Percentiles rank a stretch among this genome's conserved stretches.
Evolutionary conservation across 495 filamentous ascomycete genomes (phyloP).

Genomic region (Cairneyella variabilis): DNA sequence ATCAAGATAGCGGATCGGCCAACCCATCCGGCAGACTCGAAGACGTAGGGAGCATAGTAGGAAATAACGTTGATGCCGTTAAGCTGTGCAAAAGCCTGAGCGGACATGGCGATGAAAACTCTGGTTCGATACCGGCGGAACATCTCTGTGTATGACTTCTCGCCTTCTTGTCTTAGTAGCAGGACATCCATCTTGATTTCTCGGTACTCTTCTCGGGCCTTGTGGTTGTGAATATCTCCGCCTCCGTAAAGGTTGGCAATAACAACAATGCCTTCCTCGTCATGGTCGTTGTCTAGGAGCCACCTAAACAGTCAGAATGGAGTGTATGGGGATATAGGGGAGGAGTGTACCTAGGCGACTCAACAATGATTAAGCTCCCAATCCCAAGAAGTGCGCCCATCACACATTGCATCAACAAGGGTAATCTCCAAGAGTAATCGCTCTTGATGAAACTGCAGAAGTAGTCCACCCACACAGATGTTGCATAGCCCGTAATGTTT

Average conservation of each 20-base stretch:
- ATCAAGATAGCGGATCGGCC: conserved; percentile 90
- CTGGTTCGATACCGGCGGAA: conserved; percentile 88
- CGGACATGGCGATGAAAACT: conserved; percentile 98
- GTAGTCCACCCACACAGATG: conserved; percentile 98
- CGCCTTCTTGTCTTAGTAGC: conserved; percentile 87
- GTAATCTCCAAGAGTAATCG: conserved; percentile 86
- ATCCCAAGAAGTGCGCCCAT: conserved; percentile 83
- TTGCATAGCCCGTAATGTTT: conserved; percentile 92
- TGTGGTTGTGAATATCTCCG: conserved; percentile 87
- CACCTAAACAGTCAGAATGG: conserved; percentile 54
- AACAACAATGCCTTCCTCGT: conserved; percentile 96
- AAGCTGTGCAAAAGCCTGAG: conserved; percentile 89
- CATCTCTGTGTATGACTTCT: conserved; percentile 90
- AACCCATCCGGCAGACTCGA: conserved; percentile 90
- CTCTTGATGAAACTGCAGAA: conserved; percentile 87
- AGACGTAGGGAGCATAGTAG: conserved; percentile 95
- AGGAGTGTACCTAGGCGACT: conserved; percentile 76
- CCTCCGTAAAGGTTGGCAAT: conserved; percentile 96
- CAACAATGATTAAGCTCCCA: conserved; percentile 89
- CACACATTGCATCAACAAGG: conserved; percentile 86
- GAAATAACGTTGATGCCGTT: conserved; percentile 99
- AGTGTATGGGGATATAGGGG: neutral
- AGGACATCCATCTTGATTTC: conserved; percentile 99
- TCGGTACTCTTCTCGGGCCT: conserved; percentile 89
- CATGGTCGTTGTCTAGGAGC: conserved; percentile 95